phyloP scores from a whole-genome alignment of 2,329 filamentous ascomycete genomes.

The Ceratocystis diversiconidia region DNA sequence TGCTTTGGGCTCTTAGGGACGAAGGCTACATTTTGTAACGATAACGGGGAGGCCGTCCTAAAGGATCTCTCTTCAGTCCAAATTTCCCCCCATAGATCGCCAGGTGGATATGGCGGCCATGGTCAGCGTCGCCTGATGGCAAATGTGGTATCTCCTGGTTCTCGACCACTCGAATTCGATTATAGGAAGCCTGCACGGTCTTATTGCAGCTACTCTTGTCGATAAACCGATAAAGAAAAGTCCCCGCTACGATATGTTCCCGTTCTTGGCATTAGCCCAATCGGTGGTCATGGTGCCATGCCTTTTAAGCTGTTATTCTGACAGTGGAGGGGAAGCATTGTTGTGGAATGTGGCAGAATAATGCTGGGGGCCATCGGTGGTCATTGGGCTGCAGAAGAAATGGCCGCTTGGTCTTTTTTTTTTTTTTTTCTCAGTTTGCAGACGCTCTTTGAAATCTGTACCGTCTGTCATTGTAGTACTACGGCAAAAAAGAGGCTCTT shows the following conservation, averaged over 20 bases:
- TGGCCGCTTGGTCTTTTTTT: conserved; percentile 32
- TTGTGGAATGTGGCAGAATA: conserved; percentile 49
- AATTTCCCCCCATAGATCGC: conserved; percentile 47
- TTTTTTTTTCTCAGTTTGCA: conserved; percentile 33
- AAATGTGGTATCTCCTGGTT: conserved; percentile 46
- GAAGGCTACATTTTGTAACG: conserved; percentile 27
- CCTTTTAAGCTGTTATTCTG: conserved; percentile 47
- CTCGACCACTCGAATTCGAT: conserved; percentile 52
- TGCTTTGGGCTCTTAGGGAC: conserved; percentile 40
- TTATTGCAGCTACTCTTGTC: conserved; percentile 30
- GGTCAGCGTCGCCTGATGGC: conserved; percentile 44
- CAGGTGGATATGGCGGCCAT: conserved; percentile 55
- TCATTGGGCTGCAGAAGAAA: conserved; percentile 38
- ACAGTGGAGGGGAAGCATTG: conserved; percentile 42
- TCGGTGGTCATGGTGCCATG: conserved; percentile 46
- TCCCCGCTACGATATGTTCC: conserved; percentile 35
- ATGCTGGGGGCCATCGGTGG: conserved; percentile 40
- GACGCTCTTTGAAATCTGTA: conserved; percentile 1
- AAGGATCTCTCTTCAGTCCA: conserved; percentile 40
- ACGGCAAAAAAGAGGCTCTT: conserved; percentile 19
- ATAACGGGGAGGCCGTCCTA: conserved; percentile 29
- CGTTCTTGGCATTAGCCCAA: conserved; percentile 43
- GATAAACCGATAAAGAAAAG: conserved; percentile 28
- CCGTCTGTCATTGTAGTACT: conserved; percentile 43
- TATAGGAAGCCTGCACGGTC: conserved; percentile 46